Evolutionary conservation across 1,139 yeast species (phyloP).

Genomic region (Blastobotrys elegans): DNA sequence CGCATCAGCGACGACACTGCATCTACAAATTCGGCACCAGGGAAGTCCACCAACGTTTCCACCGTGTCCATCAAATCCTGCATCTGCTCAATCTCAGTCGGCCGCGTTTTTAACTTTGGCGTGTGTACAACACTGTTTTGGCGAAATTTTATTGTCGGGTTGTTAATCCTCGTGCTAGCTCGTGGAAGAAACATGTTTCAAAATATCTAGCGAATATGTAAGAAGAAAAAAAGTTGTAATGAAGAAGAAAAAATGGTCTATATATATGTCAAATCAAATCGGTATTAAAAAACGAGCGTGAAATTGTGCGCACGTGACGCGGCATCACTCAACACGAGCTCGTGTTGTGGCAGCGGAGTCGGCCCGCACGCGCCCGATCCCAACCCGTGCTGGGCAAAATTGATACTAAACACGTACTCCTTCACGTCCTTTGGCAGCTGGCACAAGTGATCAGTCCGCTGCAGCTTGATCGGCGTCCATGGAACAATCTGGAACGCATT

Average conservation of each 20-base stretch:
- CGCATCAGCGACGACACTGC: conserved; percentile 1
- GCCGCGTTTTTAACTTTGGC: not conserved
- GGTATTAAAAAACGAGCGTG: not conserved
- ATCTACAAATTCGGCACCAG: conserved; percentile 1
- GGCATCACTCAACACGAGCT: conserved; percentile 18
- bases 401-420: conserved; percentile 30
- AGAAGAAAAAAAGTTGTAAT: not conserved
- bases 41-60: not conserved
- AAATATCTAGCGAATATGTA: not conserved
- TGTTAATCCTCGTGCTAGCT: not conserved
- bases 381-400: conserved; percentile 36
- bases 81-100: not conserved
- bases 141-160: not conserved
- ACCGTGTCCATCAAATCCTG: not conserved
- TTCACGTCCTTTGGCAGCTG: conserved; percentile 23
- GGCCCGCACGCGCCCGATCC: conserved; percentile 40
- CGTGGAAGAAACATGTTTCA: not conserved
- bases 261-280: no score
- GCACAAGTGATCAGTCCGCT: conserved; percentile 34
- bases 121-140: not conserved
- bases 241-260: not conserved
- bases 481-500: conserved; percentile 25
- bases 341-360: conserved; percentile 27
- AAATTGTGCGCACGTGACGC: not conserved
- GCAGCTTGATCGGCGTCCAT: conserved; percentile 25